These are phyloP conservation scores for Fraxinus cuspidata DNA, from an alignment of 257 asterid genomes.

Conservation along the genomic window DNA sequence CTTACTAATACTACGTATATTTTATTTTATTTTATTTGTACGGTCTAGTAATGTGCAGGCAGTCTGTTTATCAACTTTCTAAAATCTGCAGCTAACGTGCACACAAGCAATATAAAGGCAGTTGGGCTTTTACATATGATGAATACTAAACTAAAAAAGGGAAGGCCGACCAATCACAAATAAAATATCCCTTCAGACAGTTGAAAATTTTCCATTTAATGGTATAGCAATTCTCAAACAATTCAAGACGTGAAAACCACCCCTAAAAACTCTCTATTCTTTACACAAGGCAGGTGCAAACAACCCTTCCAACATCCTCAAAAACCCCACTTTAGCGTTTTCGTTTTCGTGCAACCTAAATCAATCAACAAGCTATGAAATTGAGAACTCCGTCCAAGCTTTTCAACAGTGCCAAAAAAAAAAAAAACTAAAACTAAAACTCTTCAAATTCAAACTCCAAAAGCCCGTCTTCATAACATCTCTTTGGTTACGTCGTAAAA, in stretches of 20 bases:
- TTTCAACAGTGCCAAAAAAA: conserved; percentile 49
- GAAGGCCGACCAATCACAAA: background rate
- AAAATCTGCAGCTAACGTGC: too few species aligned
- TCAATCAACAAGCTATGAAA: conserved; percentile 27
- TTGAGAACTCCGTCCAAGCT: conserved; percentile 42
- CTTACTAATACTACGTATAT: too few species aligned
- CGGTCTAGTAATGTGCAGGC: too few species aligned
- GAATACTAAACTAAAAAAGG: too few species aligned
- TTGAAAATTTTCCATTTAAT: conserved; percentile 28
- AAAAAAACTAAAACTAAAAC: conserved; percentile 20
- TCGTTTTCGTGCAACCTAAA: background rate
- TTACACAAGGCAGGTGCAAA: conserved; percentile 10
- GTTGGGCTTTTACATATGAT: background rate
- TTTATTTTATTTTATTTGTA: too few species aligned
- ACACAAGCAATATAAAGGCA: too few species aligned
- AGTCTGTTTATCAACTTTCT: too few species aligned
- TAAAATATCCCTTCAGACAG: conserved; percentile 6
- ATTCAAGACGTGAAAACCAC: conserved; percentile 57
- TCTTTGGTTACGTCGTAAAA: conserved; percentile 29
- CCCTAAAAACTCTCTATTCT: conserved; percentile 10
- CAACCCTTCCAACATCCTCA: too few species aligned
- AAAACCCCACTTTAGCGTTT: background rate
- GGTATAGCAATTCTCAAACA: conserved; percentile 20
- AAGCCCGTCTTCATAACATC: conserved; percentile 52
- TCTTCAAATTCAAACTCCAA: conserved; percentile 47